These are phyloP conservation scores for Prunus davidiana DNA, from an alignment of 306 rosid species.

Conservation along the genomic window DNA sequence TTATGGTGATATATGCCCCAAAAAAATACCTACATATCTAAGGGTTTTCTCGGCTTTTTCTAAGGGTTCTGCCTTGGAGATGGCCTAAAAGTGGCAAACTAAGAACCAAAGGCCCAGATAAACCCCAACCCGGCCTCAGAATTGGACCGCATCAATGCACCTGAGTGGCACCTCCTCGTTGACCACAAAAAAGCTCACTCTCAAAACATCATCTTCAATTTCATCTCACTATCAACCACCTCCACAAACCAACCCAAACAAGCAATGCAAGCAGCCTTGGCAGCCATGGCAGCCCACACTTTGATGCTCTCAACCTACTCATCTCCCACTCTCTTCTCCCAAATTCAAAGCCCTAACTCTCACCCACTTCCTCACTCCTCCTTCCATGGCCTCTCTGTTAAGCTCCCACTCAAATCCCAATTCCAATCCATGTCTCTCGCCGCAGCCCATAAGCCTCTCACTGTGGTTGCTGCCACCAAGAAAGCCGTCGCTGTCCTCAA, in stretches of 20 bases:
- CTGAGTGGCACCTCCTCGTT: not conserved
- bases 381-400: conserved; percentile 55
- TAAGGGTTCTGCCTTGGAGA: no score
- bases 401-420: conserved; percentile 35
- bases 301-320: conserved; percentile 24
- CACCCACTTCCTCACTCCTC: conserved; percentile 36
- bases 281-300: conserved; percentile 57
- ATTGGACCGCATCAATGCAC: not conserved
- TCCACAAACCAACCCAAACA: not conserved
- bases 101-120: not conserved
- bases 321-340: conserved; percentile 22
- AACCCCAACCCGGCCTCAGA: not conserved
- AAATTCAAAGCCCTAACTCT: conserved; percentile 20
- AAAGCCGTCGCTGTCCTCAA: conserved; percentile 75
- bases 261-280: conserved; percentile 49
- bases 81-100: no score
- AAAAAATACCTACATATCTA: no score
- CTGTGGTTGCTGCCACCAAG: conserved; percentile 53
- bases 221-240: not conserved
- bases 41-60: no score
- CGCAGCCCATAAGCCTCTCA: conserved; percentile 45
- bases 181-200: not conserved
- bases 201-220: conserved; percentile 1
- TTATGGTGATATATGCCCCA: no score
- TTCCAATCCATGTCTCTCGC: conserved; percentile 31